Conservation (phyloP, 306 rosid genomes). For the Trichosanthes cucumerina region DNA sequence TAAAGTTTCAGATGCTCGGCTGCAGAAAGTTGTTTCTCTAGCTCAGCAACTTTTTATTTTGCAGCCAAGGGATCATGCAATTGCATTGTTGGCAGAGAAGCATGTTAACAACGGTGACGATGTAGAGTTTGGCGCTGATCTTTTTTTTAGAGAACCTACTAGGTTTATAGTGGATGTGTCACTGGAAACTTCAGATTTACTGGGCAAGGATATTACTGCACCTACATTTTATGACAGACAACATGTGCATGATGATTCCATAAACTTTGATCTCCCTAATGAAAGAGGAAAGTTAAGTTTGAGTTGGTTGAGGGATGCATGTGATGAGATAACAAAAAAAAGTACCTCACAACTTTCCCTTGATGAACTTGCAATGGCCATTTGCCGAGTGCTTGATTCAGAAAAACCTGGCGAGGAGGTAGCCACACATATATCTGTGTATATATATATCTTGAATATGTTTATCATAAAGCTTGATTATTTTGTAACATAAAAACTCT, state of each 20-base stretch:
- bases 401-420: conserved; percentile 96
- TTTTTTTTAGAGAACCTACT: conserved; percentile 61
- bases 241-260: conserved; percentile 14
- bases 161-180: conserved; percentile 74
- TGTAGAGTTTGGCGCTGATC: conserved; percentile 78
- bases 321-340: conserved; percentile 47
- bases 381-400: conserved; percentile 86
- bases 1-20: conserved; percentile 43
- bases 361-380: conserved; percentile 85
- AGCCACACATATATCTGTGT: conserved; percentile 17
- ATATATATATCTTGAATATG: conserved; percentile 7
- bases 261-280: conserved; percentile 14
- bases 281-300: conserved; percentile 34
- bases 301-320: conserved; percentile 72
- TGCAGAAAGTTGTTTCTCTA: conserved; percentile 55
- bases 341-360: conserved; percentile 43
- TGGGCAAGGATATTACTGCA: conserved; percentile 36
- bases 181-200: conserved; percentile 53
- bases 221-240: conserved; percentile 35
- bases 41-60: conserved; percentile 47
- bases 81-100: conserved; percentile 17
- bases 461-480: conserved; percentile 3
- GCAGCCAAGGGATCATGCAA: conserved; percentile 40
- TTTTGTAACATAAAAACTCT: background rate
- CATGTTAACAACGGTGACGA: conserved; percentile 24